Evolutionary conservation across 2,329 filamentous ascomycete species (phyloP).

Genomic region (Trichoderma semiorbis): DNA sequence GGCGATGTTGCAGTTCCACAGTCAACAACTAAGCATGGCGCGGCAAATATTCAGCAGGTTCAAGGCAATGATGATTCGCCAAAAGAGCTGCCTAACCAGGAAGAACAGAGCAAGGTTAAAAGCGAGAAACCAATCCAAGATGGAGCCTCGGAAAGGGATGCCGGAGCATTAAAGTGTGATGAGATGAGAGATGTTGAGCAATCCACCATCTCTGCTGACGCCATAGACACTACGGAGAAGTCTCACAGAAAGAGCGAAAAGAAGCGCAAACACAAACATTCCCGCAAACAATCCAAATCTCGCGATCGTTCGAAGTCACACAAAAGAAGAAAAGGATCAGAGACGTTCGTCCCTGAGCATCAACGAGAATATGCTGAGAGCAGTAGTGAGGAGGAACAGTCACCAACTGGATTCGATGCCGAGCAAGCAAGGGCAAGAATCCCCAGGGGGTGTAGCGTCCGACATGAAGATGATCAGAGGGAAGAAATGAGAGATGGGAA

Average conservation of each 20-base stretch:
- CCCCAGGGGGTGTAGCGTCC: slow-evolving; percentile 15
- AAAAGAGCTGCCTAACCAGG: not conserved
- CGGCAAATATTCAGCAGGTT: not conserved
- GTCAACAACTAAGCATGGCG: not conserved
- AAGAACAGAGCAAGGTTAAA: not conserved
- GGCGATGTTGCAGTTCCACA: no score
- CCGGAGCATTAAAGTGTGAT: not conserved
- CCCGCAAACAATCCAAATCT: not conserved
- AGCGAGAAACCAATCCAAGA: not conserved
- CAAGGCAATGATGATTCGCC: not conserved
- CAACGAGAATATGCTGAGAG: not conserved
- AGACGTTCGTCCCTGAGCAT: not conserved
- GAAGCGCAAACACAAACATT: not conserved
- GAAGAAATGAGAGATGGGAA: slow-evolving; percentile 21
- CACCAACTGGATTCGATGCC: not conserved
- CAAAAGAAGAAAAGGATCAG: not conserved
- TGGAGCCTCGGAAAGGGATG: no score
- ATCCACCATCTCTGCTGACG: not conserved
- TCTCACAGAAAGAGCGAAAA: not conserved
- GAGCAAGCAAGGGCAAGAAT: slow-evolving; percentile 14
- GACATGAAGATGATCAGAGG: slow-evolving; percentile 16
- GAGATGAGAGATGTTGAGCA: not conserved
- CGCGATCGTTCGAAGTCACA: not conserved
- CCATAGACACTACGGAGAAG: not conserved
- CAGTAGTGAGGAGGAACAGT: not conserved